Percentiles rank a stretch among this genome's conserved stretches.
These are phyloP conservation scores for Luffa acutangula DNA, from an alignment of 306 rosid genomes.

Conservation along the genomic window DNA sequence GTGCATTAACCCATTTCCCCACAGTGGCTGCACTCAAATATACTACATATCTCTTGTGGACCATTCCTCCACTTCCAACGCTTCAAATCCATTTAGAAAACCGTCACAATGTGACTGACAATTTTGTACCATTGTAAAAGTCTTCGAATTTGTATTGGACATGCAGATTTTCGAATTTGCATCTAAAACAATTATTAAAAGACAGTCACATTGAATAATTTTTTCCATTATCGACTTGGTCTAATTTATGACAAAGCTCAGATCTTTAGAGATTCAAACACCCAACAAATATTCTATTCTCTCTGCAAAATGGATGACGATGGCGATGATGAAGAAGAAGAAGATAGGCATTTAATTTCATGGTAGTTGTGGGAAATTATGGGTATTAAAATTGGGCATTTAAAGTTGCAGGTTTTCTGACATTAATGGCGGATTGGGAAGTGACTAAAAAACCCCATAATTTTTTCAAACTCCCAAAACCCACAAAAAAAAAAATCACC, in stretches of 20 bases:
- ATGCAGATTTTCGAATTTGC: too few species aligned
- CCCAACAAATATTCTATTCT: constrained; percentile 29
- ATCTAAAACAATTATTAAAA: too few species aligned
- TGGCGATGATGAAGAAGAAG: background rate
- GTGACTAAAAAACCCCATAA: background rate
- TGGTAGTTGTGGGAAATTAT: constrained; percentile 67
- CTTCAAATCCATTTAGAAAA: too few species aligned
- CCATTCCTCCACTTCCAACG: background rate
- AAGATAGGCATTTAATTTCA: constrained; percentile 29
- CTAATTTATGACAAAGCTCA: background rate
- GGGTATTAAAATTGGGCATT: constrained; percentile 56
- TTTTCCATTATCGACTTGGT: too few species aligned
- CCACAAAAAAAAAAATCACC: background rate
- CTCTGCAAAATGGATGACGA: background rate
- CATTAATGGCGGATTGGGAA: constrained; percentile 1
- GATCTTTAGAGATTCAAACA: background rate
- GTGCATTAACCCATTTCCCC: background rate
- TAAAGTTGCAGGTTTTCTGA: constrained; percentile 16
- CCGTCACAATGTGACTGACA: too few species aligned
- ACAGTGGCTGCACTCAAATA: constrained; percentile 3
- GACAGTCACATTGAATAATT: too few species aligned
- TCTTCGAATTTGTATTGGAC: too few species aligned
- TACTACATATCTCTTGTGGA: constrained; percentile 1
- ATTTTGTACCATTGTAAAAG: too few species aligned
- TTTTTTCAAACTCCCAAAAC: background rate